Evolutionary conservation across 2,329 filamentous ascomycete genomes (phyloP).

Genomic region (Fusarium cyanostomum): DNA sequence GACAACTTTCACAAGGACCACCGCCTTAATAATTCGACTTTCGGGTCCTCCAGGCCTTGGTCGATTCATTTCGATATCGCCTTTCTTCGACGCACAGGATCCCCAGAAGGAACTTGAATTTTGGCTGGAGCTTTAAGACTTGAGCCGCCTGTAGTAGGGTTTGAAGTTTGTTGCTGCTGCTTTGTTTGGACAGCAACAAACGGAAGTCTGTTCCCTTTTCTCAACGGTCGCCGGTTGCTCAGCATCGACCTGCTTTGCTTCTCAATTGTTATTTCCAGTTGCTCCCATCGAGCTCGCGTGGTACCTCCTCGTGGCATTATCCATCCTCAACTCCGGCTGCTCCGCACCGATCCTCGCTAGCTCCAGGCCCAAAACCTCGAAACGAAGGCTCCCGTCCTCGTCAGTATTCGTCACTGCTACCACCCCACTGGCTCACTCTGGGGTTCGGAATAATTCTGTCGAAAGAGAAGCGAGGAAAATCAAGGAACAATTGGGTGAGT

Average conservation of each 20-base stretch:
- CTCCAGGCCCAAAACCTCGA: conserved; percentile 30
- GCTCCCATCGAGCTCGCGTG: conserved; percentile 21
- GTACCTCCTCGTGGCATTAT: conserved; percentile 27
- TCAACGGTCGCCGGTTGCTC: conserved; percentile 8
- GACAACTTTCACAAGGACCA: conserved; percentile 4
- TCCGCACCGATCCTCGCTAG: conserved; percentile 37
- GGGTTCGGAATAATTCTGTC: conserved; percentile 23
- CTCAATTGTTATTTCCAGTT: conserved; percentile 6
- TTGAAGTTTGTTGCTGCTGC: neutral
- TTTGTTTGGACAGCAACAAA: conserved; percentile 17
- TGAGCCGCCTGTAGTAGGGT: neutral
- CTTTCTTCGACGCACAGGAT: conserved; percentile 16
- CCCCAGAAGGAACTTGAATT: conserved; percentile 7
- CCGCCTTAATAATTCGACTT: conserved; percentile 24
- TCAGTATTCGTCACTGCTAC: conserved; percentile 37
- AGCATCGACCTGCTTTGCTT: conserved; percentile 15
- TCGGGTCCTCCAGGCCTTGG: conserved; percentile 5
- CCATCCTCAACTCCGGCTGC: conserved; percentile 27
- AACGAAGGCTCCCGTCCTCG: conserved; percentile 23
- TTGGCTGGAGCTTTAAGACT: neutral
- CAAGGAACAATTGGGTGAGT: conserved; percentile 5
- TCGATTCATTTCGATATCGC: conserved; percentile 20
- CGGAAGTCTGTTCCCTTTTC: neutral
- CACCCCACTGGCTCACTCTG: conserved; percentile 34
- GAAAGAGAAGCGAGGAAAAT: conserved; percentile 5